Base-by-base conservation (phyloP, 495 filamentous ascomycete species). In the Annulohypoxylon bovei region DNA sequence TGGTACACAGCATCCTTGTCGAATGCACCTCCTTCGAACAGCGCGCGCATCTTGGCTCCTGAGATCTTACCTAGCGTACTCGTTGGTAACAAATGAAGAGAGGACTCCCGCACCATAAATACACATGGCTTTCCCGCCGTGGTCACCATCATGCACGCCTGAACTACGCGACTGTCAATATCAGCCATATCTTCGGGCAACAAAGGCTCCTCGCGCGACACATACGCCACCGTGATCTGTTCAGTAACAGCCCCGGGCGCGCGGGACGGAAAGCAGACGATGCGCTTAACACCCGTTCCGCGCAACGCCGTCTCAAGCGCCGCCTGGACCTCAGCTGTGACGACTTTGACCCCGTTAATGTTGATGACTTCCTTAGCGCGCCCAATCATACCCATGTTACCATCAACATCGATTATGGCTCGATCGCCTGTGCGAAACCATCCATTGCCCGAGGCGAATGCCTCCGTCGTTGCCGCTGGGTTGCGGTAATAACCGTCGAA, bases 381-480 rank as follows among this genome's bases (percentile, higher is more conserved):
- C 9, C 88, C 87, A 7, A 81, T 83, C 35, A 90, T 79, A 61
- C 81, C 77, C 23, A 89, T 77, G 57, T 86, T 84, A 18, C 85
- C 86, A 5, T 84, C 73, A 8, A 49, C 49, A 71, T 87, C 85
- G 11, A 87, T 60, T 60, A 78, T 75, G 1, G 67, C 89, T 32
- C 81, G 77, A 65, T 92, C 91, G 1, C 90, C 89, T 1, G 89
- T 92, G 33, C 84, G 84, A 78, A 92, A 90, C 85, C 88, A 93
- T 1, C 89, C 88, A 61, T 92, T 89, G 1, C n/a, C n/a, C n/a
- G 46, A 14, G 0, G 86, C 87, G 53, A 91, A 86, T 0, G 89
- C 78, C 22, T 85, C 77, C 1, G 57, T 74, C 3, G 87, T 92
- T 3, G 82, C 86, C 22, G 79, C 73, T 0, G 76, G 73, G 63